Percentiles rank a stretch among this genome's conserved stretches.
Conservation (phyloP, 1,284 basidiomycete species). For the Bondarzewia mesenterica region DNA sequence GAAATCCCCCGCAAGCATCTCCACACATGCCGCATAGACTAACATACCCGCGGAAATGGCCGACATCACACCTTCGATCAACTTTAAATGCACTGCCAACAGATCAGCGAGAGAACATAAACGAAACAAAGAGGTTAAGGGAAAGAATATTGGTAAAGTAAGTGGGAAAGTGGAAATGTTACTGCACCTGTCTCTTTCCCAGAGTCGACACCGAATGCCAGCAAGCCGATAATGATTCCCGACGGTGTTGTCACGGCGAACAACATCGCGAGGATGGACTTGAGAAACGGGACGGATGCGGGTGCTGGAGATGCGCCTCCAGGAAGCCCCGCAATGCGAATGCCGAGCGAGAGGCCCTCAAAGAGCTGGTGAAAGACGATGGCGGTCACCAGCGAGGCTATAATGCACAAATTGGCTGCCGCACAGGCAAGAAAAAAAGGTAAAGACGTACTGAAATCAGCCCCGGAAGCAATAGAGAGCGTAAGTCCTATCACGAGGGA, state of each 20-base stretch:
- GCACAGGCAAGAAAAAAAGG: slow-evolving; percentile 3
- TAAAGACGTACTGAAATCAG: slow-evolving; percentile 55
- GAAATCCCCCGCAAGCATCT: slow-evolving; percentile 77
- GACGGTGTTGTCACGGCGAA: slow-evolving; percentile 67
- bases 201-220: slow-evolving; percentile 29
- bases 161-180: slow-evolving; percentile 3
- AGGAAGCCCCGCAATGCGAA: slow-evolving; percentile 65
- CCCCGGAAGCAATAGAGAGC: slow-evolving; percentile 54
- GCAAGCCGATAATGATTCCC: slow-evolving; percentile 53
- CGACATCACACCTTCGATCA: slow-evolving; percentile 63
- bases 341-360: slow-evolving; percentile 71
- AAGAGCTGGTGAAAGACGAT: slow-evolving; percentile 76
- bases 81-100: slow-evolving; percentile 9
- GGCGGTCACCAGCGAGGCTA: slow-evolving; percentile 65
- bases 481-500: slow-evolving; percentile 73
- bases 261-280: slow-evolving; percentile 45
- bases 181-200: slow-evolving; percentile 23
- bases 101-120: background rate
- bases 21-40: slow-evolving; percentile 69
- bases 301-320: slow-evolving; percentile 15
- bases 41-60: slow-evolving; percentile 74
- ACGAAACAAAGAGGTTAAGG: background rate
- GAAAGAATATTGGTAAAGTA: background rate
- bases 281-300: slow-evolving; percentile 27
- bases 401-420: slow-evolving; percentile 3